A percentile compares a stretch with the other conserved stretches of the same genome.
These are phyloP conservation scores for Aspergillus olivimuriae DNA, from an alignment of 495 filamentous ascomycete species.

Conservation along the genomic window DNA sequence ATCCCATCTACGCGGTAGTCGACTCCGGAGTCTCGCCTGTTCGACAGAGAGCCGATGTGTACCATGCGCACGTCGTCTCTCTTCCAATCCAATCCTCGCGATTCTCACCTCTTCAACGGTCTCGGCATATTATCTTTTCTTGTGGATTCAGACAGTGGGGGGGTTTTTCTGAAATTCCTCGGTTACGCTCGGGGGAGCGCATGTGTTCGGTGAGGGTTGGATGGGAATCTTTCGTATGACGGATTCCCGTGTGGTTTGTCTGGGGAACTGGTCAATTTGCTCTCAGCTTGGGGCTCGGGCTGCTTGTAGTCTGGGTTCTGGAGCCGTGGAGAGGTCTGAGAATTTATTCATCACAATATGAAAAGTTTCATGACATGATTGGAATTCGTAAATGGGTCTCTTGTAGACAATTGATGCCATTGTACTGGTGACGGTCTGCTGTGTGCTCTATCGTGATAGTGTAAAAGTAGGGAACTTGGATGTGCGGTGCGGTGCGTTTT, in stretches of 20 bases:
- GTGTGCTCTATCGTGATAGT: too few species aligned
- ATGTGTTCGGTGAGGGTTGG: constrained; percentile 35
- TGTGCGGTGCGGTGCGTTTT: too few species aligned
- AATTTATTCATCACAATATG: constrained; percentile 32
- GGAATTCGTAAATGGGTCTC: too few species aligned
- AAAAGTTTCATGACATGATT: too few species aligned
- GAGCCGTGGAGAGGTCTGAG: constrained; percentile 38
- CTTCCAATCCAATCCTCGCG: constrained; percentile 24
- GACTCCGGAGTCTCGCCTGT: constrained; percentile 33
- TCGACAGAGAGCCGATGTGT: constrained; percentile 24
- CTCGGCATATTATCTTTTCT: constrained; percentile 21
- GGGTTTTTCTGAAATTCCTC: too few species aligned
- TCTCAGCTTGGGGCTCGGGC: constrained; percentile 13
- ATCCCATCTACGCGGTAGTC: constrained; percentile 12
- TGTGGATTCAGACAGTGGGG: too few species aligned
- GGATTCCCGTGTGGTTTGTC: constrained; percentile 8
- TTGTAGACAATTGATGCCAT: too few species aligned
- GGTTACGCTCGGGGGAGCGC: constrained; percentile 29
- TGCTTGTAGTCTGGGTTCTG: constrained; percentile 13
- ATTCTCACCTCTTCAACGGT: constrained; percentile 19
- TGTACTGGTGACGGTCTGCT: too few species aligned
- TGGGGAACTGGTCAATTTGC: constrained; percentile 40
- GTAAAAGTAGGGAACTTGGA: too few species aligned
- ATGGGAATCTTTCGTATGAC: constrained; percentile 6
- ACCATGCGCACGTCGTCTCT: too few species aligned